Evolutionary conservation across 1,139 yeast genomes (phyloP).

Genomic region (Suhomyces bokatorum): DNA sequence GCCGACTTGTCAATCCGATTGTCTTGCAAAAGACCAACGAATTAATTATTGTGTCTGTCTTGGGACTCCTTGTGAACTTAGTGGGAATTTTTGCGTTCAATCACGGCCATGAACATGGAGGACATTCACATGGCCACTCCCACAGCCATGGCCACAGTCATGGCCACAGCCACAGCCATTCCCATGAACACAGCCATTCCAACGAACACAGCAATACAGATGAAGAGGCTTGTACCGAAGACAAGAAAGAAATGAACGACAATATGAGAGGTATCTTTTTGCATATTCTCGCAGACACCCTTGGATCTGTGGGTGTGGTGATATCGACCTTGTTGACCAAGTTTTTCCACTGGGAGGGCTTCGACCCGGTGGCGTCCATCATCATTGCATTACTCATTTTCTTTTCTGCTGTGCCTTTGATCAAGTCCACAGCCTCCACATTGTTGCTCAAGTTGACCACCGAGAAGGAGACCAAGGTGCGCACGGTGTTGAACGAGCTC

Average conservation of each 20-base stretch:
- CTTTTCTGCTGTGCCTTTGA: constrained; percentile 77
- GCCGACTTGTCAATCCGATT: constrained; percentile 77
- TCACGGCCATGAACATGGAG: constrained; percentile 55
- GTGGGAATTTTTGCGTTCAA: constrained; percentile 94
- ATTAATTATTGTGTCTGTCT: constrained; percentile 73
- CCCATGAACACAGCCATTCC: constrained; percentile 5
- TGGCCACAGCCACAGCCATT: constrained; percentile 11
- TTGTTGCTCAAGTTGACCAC: constrained; percentile 62
- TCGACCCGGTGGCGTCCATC: constrained; percentile 91
- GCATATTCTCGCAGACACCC: constrained; percentile 91
- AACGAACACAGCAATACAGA: constrained; percentile 13
- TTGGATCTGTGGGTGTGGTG: constrained; percentile 96
- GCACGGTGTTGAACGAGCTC: constrained; percentile 67
- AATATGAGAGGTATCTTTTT: constrained; percentile 94
- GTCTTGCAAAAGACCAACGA: constrained; percentile 80
- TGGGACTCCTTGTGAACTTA: constrained; percentile 84
- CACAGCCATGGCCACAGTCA: constrained; percentile 18
- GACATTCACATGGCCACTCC: constrained; percentile 33
- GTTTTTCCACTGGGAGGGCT: constrained; percentile 58
- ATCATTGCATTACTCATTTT: constrained; percentile 82
- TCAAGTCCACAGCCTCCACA: constrained; percentile 76
- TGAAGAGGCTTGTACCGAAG: constrained; percentile 14
- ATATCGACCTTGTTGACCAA: constrained; percentile 73
- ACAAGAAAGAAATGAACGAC: constrained; percentile 51
- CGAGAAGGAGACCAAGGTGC: constrained; percentile 56